Percentiles rank a stretch among this genome's conserved stretches.
phyloP scores from a whole-genome alignment of 176 grass and related monocot species.

The Eleusine indica region DNA sequence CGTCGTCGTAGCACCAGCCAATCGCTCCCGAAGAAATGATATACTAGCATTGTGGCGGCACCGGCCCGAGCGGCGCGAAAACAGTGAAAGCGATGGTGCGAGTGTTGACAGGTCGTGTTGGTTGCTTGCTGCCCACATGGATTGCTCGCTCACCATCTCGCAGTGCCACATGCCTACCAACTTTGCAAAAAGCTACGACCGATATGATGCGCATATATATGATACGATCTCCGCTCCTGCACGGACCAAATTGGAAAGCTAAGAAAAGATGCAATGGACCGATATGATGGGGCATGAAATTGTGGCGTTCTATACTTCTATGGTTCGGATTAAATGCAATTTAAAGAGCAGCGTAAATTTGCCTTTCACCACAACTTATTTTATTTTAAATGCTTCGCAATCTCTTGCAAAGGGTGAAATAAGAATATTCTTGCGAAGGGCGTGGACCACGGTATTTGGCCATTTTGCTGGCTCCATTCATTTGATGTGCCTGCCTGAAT shows the following conservation, averaged over 20 bases:
- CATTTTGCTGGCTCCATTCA: neutral
- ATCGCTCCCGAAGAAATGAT: neutral
- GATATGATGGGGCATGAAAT: neutral
- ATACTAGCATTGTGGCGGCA: neutral
- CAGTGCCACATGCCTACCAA: constrained; percentile 27
- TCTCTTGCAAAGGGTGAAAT: neutral
- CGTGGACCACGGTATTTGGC: neutral
- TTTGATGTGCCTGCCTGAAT: neutral
- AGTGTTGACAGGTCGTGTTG: neutral
- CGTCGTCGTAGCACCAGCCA: neutral
- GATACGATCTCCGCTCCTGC: neutral
- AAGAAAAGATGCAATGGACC: neutral
- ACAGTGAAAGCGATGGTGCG: neutral
- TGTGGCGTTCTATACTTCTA: neutral
- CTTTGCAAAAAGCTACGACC: constrained; percentile 2
- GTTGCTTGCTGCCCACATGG: constrained; percentile 19
- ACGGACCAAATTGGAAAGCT: neutral
- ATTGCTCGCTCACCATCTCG: constrained; percentile 9
- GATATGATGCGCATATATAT: neutral
- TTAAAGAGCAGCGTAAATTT: neutral
- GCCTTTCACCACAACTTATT: neutral
- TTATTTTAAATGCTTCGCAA: neutral
- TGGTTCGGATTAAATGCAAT: neutral
- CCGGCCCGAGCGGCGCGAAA: neutral
- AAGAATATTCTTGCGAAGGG: neutral